These are phyloP conservation scores for Blastobotrys robertii DNA, from an alignment of 805 yeast species.

Conservation along the genomic window DNA sequence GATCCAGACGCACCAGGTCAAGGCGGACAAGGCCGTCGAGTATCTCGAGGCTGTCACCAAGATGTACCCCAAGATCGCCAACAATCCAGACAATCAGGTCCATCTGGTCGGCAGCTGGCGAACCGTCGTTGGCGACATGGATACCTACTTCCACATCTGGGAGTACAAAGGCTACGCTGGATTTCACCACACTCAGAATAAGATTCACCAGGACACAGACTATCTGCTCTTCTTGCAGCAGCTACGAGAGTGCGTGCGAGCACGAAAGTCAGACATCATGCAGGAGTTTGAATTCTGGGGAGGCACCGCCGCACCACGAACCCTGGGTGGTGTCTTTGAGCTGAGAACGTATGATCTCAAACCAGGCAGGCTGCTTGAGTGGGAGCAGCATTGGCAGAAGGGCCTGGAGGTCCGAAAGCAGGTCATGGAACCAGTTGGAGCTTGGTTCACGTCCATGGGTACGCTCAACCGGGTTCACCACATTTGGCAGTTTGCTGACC, in stretches of 20 bases:
- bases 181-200: conserved; percentile 29
- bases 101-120: conserved; percentile 37
- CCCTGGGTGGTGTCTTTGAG: conserved; percentile 34
- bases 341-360: conserved; percentile 30
- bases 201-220: conserved; percentile 23
- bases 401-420: conserved; percentile 35
- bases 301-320: conserved; percentile 34
- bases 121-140: conserved; percentile 33
- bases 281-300: conserved; percentile 39
- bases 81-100: conserved; percentile 24
- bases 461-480: conserved; percentile 33
- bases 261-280: conserved; percentile 28
- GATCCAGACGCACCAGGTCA: conserved; percentile 29
- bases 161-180: conserved; percentile 35
- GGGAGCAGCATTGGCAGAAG: conserved; percentile 34
- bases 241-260: conserved; percentile 26
- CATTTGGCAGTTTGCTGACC: conserved; percentile 36
- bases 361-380: conserved; percentile 34
- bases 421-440: conserved; percentile 39
- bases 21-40: conserved; percentile 27
- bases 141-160: conserved; percentile 34
- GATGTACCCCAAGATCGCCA: conserved; percentile 26
- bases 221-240: conserved; percentile 23
- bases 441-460: conserved; percentile 35
- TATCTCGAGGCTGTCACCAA: conserved; percentile 27